These are phyloP conservation scores for Saturnispora besseyi DNA, from an alignment of 805 yeast species.

Conservation along the genomic window DNA sequence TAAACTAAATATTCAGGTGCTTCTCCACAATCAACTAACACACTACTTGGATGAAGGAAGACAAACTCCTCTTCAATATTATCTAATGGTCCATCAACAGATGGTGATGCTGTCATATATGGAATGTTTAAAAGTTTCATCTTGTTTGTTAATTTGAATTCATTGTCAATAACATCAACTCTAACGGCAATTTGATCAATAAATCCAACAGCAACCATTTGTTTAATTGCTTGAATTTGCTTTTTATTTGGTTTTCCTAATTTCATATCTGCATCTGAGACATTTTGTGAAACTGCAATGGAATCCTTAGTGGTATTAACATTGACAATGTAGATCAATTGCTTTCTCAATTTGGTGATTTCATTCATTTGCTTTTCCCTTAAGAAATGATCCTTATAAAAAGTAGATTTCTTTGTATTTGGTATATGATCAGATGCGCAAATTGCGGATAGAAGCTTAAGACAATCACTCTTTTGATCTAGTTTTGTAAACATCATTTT, in stretches of 20 bases:
- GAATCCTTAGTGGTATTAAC: constrained; percentile 52
- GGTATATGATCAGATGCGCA: constrained; percentile 82
- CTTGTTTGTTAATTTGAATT: constrained; percentile 48
- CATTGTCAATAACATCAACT: constrained; percentile 64
- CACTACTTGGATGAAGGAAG: constrained; percentile 73
- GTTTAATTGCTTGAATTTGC: constrained; percentile 76
- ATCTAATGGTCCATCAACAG: constrained; percentile 16
- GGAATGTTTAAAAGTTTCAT: constrained; percentile 53
- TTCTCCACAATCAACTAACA: constrained; percentile 50
- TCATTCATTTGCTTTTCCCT: constrained; percentile 81
- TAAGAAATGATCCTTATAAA: constrained; percentile 54
- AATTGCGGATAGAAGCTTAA: constrained; percentile 67
- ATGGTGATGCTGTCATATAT: constrained; percentile 49
- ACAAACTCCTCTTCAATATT: constrained; percentile 45
- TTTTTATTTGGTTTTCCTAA: constrained; percentile 57
- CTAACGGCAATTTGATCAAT: constrained; percentile 85
- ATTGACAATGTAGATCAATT: constrained; percentile 66
- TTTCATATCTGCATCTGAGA: constrained; percentile 35
- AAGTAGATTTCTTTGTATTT: constrained; percentile 34
- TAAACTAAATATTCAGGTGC: constrained; percentile 70
- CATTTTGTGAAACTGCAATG: constrained; percentile 39
- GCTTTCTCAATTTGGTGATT: constrained; percentile 70
- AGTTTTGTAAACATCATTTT: constrained; percentile 53
- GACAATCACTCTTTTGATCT: constrained; percentile 68
- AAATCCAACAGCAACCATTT: constrained; percentile 88